A percentile compares a stretch with the other conserved stretches of the same genome.
Conservation (phyloP, 1,284 basidiomycete species). For the Ceratobasidium sp. region DNA sequence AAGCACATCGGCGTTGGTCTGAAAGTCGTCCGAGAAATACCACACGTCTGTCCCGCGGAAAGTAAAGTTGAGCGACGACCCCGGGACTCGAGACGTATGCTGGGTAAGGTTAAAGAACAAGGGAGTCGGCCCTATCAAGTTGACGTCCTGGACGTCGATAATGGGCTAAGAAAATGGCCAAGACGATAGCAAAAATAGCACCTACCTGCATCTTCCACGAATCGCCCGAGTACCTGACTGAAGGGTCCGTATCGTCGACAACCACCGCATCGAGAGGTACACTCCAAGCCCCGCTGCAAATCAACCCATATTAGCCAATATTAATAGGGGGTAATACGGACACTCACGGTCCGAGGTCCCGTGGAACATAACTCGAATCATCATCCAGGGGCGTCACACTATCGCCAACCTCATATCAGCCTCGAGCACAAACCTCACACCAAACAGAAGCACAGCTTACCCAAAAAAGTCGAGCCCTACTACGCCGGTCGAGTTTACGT, state of each 20-base stretch:
- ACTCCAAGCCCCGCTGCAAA: background rate
- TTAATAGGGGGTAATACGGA: no score
- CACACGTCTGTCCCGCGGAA: constrained; percentile 23
- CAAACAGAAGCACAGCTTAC: background rate
- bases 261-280: background rate
- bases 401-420: background rate
- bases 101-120: background rate
- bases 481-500: background rate
- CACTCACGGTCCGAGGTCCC: background rate
- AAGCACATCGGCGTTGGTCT: background rate
- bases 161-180: no score
- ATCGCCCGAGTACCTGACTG: background rate
- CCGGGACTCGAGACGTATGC: background rate
- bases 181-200: no score
- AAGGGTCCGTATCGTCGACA: background rate
- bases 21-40: constrained; percentile 12
- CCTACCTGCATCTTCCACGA: no score
- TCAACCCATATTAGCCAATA: background rate
- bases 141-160: background rate
- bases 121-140: background rate
- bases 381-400: background rate
- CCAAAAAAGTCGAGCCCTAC: constrained; percentile 4
- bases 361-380: background rate
- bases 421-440: background rate
- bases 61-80: background rate